These are phyloP conservation scores for Nothopassalora personata DNA, from an alignment of 2,329 filamentous ascomycete species.

Conservation along the genomic window DNA sequence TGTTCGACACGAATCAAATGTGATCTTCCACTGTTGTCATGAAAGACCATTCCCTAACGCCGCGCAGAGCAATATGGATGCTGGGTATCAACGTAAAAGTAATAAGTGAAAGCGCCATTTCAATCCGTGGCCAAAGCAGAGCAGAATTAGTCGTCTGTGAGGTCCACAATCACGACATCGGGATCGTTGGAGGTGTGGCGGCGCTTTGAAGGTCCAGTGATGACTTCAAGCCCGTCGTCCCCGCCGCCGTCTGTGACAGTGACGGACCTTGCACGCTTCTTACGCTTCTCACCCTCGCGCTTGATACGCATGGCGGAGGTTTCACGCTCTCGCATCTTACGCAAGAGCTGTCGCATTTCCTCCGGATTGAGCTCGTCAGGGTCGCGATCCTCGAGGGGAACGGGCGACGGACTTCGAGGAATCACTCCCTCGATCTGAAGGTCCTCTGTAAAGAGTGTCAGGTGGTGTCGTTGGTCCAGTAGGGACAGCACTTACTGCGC, in stretches of 20 bases:
- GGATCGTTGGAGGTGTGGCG: constrained; percentile 14
- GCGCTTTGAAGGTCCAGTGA: constrained; percentile 5
- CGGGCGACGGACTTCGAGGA: constrained; percentile 21
- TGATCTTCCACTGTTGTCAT: background rate
- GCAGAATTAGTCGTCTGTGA: constrained; percentile 20
- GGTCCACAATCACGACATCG: constrained; percentile 22
- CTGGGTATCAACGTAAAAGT: background rate
- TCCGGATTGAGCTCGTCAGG: constrained; percentile 21
- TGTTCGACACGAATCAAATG: too few relatives aligned
- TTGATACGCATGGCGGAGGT: constrained; percentile 14
- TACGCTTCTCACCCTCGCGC: constrained; percentile 12
- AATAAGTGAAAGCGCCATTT: background rate
- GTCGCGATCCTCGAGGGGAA: constrained; percentile 25
- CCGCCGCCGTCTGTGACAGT: constrained; percentile 11
- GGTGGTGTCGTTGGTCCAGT: background rate
- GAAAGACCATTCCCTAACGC: background rate
- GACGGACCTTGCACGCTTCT: constrained; percentile 20
- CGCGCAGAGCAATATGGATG: background rate
- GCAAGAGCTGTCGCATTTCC: constrained; percentile 24
- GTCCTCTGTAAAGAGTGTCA: constrained; percentile 18
- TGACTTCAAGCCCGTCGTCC: constrained; percentile 12
- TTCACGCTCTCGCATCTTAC: constrained; percentile 8
- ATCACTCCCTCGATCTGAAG: constrained; percentile 28
- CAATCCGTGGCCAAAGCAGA: background rate
- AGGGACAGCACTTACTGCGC: constrained; percentile 16